A percentile compares a stretch with the other conserved stretches of the same genome.
phyloP scores from a whole-genome alignment of 164 flowering plant genomes.

The Cinnamomum micranthum region DNA sequence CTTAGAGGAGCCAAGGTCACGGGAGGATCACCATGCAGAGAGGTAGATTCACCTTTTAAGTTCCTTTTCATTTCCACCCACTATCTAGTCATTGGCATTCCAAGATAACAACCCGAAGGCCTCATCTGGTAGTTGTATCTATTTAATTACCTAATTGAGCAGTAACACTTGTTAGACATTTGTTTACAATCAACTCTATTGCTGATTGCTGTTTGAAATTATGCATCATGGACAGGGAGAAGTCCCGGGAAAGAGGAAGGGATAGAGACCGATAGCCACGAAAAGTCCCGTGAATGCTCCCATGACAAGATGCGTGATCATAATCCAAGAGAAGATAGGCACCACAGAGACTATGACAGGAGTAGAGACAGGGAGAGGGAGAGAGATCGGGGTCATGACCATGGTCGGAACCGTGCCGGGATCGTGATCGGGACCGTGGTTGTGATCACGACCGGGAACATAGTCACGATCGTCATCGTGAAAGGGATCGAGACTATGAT shows the following conservation, averaged over 20 bases:
- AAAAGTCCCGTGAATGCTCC: conserved; percentile 31
- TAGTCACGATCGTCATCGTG: too few species aligned
- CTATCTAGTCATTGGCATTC: neutral
- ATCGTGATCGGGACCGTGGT: too few species aligned
- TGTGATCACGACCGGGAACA: too few species aligned
- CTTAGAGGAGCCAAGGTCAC: conserved; percentile 77
- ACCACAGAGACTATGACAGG: conserved; percentile 78
- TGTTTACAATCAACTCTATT: neutral
- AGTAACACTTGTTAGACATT: too few species aligned
- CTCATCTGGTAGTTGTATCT: too few species aligned
- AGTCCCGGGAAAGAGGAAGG: conserved; percentile 78
- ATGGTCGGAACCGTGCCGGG: conserved; percentile 53
- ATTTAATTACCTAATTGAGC: too few species aligned
- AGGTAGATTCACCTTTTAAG: conserved; percentile 29
- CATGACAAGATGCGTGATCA: conserved; percentile 68
- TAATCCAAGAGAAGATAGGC: conserved; percentile 72
- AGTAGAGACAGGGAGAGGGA: conserved; percentile 61
- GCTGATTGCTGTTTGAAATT: neutral
- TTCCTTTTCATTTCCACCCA: neutral
- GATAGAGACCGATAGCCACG: conserved; percentile 53
- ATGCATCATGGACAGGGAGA: conserved; percentile 69
- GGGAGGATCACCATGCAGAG: conserved; percentile 61
- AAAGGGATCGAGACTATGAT: conserved; percentile 24
- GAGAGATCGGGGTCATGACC: conserved; percentile 40
- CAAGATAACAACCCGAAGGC: neutral